phyloP scores from a whole-genome alignment of 2,329 filamentous ascomycete genomes.

The Apiospora phragmitis region DNA sequence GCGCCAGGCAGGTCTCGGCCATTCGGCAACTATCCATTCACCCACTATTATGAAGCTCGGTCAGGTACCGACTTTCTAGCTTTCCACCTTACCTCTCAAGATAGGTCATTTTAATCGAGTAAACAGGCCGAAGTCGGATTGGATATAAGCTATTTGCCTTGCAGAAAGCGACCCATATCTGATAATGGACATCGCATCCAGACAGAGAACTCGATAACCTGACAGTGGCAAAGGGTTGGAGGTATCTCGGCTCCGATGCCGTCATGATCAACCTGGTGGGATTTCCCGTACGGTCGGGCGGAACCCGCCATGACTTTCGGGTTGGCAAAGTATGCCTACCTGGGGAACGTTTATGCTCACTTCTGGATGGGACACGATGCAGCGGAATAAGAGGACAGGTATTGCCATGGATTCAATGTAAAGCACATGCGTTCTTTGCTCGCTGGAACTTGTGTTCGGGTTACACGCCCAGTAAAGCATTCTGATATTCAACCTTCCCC shows the following conservation, averaged over 20 bases:
- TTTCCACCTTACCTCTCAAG: not conserved
- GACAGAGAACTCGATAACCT: not conserved
- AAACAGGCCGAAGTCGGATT: not conserved
- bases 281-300: constrained; percentile 5
- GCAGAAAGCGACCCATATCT: not conserved
- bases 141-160: not conserved
- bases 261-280: not conserved
- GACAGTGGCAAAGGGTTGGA: not conserved
- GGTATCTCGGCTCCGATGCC: not conserved
- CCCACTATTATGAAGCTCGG: not conserved
- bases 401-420: not conserved
- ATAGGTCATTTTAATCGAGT: constrained; percentile 3
- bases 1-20: not conserved
- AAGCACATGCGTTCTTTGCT: not conserved
- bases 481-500: constrained; percentile 6
- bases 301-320: not conserved
- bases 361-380: not conserved
- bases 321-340: constrained; percentile 1
- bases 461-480: not conserved
- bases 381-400: not conserved
- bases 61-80: not conserved
- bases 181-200: not conserved
- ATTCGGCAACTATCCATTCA: not conserved
- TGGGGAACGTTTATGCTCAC: not conserved
- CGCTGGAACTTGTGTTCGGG: not conserved